These are phyloP conservation scores for Cymbomonas tetramitiformis DNA, from an alignment of 139 green algal genomes.

Conservation along the genomic window DNA sequence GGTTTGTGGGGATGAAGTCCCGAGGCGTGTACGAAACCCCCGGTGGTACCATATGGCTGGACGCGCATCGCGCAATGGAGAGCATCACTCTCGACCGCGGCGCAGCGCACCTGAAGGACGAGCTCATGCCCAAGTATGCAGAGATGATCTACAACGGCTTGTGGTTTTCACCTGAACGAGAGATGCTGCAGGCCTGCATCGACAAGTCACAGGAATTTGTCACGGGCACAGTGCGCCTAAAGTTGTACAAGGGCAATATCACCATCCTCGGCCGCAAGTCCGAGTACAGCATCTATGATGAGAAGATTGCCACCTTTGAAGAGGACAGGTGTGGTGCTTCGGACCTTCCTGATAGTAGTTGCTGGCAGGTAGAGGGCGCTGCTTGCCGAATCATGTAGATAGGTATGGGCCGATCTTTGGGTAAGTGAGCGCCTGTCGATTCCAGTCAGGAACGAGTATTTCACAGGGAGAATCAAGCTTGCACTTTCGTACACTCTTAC, in stretches of 20 bases:
- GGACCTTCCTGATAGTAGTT: too few species aligned
- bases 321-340: too few species aligned
- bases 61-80: conserved; percentile 73
- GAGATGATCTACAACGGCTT: conserved; percentile 75
- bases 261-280: conserved; percentile 64
- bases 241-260: conserved; percentile 82
- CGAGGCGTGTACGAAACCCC: conserved; percentile 96
- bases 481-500: too few species aligned
- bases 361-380: too few species aligned
- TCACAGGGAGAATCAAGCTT: too few species aligned
- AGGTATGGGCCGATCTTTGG: too few species aligned
- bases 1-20: conserved; percentile 92
- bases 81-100: conserved; percentile 72
- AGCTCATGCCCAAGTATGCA: conserved; percentile 51
- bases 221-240: conserved; percentile 66
- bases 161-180: conserved; percentile 61
- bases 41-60: conserved; percentile 81
- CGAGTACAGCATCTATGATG: conserved; percentile 60
- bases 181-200: conserved; percentile 73
- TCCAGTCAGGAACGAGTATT: too few species aligned
- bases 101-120: conserved; percentile 76
- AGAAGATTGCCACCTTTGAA: conserved; percentile 85
- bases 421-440: too few species aligned
- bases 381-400: too few species aligned
- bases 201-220: conserved; percentile 52